A percentile compares a stretch with the other conserved stretches of the same genome.
phyloP scores from a whole-genome alignment of 1,139 yeast genomes.

The Pichia sp. region DNA sequence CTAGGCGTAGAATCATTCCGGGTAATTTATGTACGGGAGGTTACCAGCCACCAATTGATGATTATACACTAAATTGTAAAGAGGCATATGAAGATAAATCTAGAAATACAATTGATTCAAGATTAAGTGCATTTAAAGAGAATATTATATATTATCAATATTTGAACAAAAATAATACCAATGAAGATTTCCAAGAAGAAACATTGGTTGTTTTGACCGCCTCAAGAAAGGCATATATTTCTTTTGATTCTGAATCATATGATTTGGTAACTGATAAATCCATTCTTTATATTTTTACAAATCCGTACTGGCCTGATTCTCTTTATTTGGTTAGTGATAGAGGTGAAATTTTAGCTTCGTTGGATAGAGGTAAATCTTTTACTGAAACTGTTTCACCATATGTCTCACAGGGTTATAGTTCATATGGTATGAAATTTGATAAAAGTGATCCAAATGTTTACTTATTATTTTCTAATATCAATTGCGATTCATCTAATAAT shows the following conservation, averaged over 20 bases:
- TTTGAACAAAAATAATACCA: conserved; percentile 21
- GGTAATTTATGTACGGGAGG: conserved; percentile 29
- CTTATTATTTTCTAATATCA: conserved; percentile 62
- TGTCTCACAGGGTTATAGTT: conserved; percentile 9
- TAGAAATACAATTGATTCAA: conserved; percentile 16
- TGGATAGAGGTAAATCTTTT: conserved; percentile 64
- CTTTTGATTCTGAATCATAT: conserved; percentile 60
- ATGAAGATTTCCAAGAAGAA: conserved; percentile 42
- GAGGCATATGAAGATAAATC: conserved; percentile 13
- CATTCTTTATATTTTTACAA: conserved; percentile 50
- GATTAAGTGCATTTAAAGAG: conserved; percentile 25
- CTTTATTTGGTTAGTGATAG: conserved; percentile 54
- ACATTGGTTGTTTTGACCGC: conserved; percentile 62
- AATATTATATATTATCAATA: conserved; percentile 51
- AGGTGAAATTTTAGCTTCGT: conserved; percentile 49
- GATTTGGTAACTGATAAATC: conserved; percentile 38
- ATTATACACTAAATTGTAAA: conserved; percentile 23
- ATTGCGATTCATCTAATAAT: conserved; percentile 41
- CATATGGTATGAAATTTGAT: conserved; percentile 44
- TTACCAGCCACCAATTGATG: conserved; percentile 17
- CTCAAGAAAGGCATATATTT: conserved; percentile 47
- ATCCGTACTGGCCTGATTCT: conserved; percentile 56
- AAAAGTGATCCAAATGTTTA: conserved; percentile 49
- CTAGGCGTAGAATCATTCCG: conserved; percentile 22
- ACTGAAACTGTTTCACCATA: conserved; percentile 42